Conservation (phyloP, 345 rosid genomes). For the Salix viminalis region DNA sequence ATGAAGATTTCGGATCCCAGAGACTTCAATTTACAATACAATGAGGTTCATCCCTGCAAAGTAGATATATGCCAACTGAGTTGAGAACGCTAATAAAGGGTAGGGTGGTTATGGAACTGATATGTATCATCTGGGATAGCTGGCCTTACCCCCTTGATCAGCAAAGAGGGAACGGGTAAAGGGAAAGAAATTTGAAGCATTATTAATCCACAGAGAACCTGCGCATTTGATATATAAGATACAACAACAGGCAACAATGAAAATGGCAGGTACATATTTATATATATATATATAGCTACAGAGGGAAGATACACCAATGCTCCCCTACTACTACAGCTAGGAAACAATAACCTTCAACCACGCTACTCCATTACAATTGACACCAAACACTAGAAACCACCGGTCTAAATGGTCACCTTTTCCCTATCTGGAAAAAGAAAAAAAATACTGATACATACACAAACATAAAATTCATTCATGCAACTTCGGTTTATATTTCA, state of each 20-base stretch:
- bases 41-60: neutral
- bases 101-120: neutral
- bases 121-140: neutral
- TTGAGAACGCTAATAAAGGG: neutral
- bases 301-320: slow-evolving; percentile 1
- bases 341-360: neutral
- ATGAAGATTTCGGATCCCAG: neutral
- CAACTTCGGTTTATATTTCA: neutral
- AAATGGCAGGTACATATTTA: neutral
- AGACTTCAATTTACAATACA: neutral
- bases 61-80: neutral
- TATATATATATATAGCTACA: slow-evolving; percentile 10
- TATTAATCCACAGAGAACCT: neutral
- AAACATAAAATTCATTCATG: neutral
- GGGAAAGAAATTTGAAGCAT: neutral
- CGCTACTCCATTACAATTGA: neutral
- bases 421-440: neutral
- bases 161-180: neutral
- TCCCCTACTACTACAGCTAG: neutral
- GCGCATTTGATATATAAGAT: neutral
- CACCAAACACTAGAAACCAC: neutral
- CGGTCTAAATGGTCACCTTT: neutral
- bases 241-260: neutral
- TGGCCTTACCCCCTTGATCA: too few relatives aligned
- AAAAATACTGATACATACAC: neutral